Evolutionary conservation across 768 basidiomycete genomes (phyloP).

Genomic region (Albatrellus ellisii): DNA sequence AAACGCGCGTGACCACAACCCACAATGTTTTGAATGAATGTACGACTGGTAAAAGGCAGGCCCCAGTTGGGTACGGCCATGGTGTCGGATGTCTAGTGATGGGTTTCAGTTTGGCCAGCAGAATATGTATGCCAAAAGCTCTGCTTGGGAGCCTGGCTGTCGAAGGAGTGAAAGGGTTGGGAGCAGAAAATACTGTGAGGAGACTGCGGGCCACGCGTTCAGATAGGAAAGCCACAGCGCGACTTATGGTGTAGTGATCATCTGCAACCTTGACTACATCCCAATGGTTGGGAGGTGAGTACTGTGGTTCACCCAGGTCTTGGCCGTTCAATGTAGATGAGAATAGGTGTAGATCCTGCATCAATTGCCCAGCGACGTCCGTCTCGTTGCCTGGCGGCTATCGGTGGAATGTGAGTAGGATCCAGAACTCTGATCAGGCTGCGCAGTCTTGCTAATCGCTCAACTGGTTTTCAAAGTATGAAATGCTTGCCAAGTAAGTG

Average conservation of each 20-base stretch:
- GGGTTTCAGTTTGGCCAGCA: constrained; percentile 48
- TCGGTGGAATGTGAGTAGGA: constrained; percentile 46
- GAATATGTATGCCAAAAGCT: constrained; percentile 56
- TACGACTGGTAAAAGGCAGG: constrained; percentile 9
- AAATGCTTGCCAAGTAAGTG: constrained; percentile 75
- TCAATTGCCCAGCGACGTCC: constrained; percentile 1
- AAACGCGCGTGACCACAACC: neutral
- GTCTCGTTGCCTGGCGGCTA: constrained; percentile 57
- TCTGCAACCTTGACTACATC: constrained; percentile 15
- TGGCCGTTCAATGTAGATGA: constrained; percentile 29
- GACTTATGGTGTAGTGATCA: constrained; percentile 12
- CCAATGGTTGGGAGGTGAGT: constrained; percentile 9
- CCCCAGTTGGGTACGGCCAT: constrained; percentile 7
- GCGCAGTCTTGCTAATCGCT: constrained; percentile 20
- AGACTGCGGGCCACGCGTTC: constrained; percentile 2
- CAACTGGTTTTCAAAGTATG: constrained; percentile 24
- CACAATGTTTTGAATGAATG: constrained; percentile 7
- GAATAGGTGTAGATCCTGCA: neutral
- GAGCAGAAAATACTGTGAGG: constrained; percentile 11
- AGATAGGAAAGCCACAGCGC: neutral
- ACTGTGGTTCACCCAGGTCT: constrained; percentile 22
- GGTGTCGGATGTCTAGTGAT: constrained; percentile 30
- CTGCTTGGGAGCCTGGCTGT: constrained; percentile 24
- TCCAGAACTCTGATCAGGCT: constrained; percentile 30
- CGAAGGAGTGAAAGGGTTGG: constrained; percentile 13